Evolutionary conservation across 140 eudicot genomes (phyloP).

Genomic region (Cichorium intybus): DNA sequence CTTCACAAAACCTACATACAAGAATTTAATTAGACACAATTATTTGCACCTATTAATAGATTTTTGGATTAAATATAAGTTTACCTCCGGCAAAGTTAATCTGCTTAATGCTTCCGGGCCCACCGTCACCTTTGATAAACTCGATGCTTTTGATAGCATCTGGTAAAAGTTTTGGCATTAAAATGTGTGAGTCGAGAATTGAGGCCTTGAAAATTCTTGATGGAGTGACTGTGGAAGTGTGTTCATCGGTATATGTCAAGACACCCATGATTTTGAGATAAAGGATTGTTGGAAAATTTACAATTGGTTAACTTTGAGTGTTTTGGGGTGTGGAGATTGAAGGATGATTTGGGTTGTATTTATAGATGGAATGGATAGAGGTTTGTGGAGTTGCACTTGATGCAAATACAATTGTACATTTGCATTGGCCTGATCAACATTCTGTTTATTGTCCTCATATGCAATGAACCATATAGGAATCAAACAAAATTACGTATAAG

Average conservation of each 20-base stretch:
- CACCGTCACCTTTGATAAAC: slow-evolving; percentile 33
- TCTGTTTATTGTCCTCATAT: not conserved
- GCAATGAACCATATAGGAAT: not conserved
- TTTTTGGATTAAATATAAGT: not conserved
- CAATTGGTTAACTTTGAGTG: not conserved
- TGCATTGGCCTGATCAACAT: not conserved
- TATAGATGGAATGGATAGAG: not conserved
- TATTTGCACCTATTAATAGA: not conserved
- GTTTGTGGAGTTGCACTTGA: not conserved
- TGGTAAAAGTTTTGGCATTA: slow-evolving; percentile 34
- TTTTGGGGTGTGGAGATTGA: not conserved
- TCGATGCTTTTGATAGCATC: slow-evolving; percentile 29
- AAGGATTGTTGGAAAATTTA: slow-evolving; percentile 5
- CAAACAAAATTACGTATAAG: slow-evolving; percentile 22
- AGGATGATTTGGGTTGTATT: not conserved
- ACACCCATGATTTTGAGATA: slow-evolving; percentile 24
- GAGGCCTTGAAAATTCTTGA: slow-evolving; percentile 33
- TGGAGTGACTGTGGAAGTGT: slow-evolving; percentile 19
- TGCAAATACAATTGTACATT: not conserved
- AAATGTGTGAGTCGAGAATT: slow-evolving; percentile 31
- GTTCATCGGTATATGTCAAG: slow-evolving; percentile 32
- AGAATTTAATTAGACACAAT: not conserved
- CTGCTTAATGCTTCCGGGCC: slow-evolving; percentile 33
- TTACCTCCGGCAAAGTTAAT: slow-evolving; percentile 29
- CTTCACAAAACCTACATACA: slow-evolving; percentile 29